Conservation (phyloP, 176 grass and related monocot species). For the Aegilops tauschii region DNA sequence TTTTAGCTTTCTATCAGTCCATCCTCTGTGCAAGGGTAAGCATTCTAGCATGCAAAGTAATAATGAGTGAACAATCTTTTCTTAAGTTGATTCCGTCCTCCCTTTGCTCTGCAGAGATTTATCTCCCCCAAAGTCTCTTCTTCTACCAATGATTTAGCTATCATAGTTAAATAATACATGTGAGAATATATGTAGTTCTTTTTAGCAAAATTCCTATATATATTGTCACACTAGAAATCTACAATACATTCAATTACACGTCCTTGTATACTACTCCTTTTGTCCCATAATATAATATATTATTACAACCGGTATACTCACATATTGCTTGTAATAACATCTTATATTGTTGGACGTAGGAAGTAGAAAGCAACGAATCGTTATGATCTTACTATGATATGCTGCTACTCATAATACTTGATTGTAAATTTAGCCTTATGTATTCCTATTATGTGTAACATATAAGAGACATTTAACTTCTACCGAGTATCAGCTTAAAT, state of each 20-base stretch:
- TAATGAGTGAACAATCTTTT: neutral
- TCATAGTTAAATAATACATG: neutral
- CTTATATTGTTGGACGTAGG: no score
- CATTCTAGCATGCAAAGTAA: neutral
- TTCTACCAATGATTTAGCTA: neutral
- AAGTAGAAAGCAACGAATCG: neutral
- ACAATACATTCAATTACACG: neutral
- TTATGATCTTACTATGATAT: slow-evolving; percentile 23
- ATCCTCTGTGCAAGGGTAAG: neutral
- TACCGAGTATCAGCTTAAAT: neutral
- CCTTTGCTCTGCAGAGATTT: neutral
- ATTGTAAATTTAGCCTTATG: neutral
- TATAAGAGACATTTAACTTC: neutral
- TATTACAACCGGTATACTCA: no score
- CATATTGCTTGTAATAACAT: no score
- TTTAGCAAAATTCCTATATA: neutral
- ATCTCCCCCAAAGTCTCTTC: neutral
- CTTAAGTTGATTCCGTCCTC: neutral
- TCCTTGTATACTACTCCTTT: neutral
- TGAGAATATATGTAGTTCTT: neutral
- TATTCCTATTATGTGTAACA: slow-evolving; percentile 9
- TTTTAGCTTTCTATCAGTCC: neutral
- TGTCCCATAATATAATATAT: no score
- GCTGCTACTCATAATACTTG: neutral
- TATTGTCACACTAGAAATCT: neutral